Conservation (phyloP, 2,329 filamentous ascomycete species). For the Paraphaeosphaeria sporulosa region DNA sequence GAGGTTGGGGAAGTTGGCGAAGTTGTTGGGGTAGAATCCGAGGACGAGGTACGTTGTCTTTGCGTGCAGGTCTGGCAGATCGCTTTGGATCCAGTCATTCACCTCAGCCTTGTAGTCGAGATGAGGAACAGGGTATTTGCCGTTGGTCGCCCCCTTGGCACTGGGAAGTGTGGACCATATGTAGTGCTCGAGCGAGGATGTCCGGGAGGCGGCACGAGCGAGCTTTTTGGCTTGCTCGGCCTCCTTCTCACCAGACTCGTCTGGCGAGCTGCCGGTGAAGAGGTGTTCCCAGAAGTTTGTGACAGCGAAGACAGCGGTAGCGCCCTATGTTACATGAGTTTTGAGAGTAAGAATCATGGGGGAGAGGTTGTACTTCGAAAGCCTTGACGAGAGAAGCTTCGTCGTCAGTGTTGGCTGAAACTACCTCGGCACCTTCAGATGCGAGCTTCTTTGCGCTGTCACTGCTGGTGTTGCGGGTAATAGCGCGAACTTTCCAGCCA, state of each 20-base stretch:
- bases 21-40: constrained; percentile 28
- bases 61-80: constrained; percentile 26
- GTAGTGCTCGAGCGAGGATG: constrained; percentile 50
- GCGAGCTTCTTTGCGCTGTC: constrained; percentile 27
- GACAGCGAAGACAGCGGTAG: constrained; percentile 43
- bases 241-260: constrained; percentile 47
- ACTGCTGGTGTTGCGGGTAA: constrained; percentile 32
- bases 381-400: constrained; percentile 20
- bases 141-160: constrained; percentile 33
- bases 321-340: constrained; percentile 14
- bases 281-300: constrained; percentile 50
- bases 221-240: constrained; percentile 48
- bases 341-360: background rate
- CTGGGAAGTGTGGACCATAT: constrained; percentile 56
- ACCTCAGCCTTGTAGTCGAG: constrained; percentile 50
- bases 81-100: constrained; percentile 49
- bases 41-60: constrained; percentile 30
- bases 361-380: constrained; percentile 17
- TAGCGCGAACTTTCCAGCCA: constrained; percentile 29
- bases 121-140: constrained; percentile 47
- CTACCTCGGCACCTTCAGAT: constrained; percentile 22
- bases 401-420: constrained; percentile 20
- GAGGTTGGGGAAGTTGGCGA: constrained; percentile 22
- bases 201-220: constrained; percentile 49
- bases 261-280: constrained; percentile 27